A percentile compares a stretch with the other conserved stretches of the same genome.
These are phyloP conservation scores for Catharanthus roseus DNA, from an alignment of 257 asterid species.

Conservation along the genomic window DNA sequence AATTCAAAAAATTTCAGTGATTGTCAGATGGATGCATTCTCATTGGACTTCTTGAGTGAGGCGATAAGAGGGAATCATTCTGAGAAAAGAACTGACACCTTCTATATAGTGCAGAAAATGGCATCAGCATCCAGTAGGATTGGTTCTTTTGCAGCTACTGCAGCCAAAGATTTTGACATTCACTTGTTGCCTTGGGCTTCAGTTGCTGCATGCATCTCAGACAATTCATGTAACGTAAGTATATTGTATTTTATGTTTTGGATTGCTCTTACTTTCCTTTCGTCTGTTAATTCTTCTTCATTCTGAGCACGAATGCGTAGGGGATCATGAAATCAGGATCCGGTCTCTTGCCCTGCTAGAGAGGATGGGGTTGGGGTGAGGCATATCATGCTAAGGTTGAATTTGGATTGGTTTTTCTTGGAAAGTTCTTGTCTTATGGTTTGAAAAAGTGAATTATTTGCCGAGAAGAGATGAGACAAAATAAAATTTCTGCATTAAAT, in stretches of 20 bases:
- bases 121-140: conserved; percentile 80
- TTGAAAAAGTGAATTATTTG: no score
- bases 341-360: conserved; percentile 1
- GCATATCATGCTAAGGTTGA: not conserved
- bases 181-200: conserved; percentile 97
- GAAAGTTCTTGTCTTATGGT: no score
- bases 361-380: no score
- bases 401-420: no score
- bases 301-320: not conserved
- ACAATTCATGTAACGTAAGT: conserved; percentile 54
- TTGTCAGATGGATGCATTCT: conserved; percentile 55
- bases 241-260: conserved; percentile 22
- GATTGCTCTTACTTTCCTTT: conserved; percentile 18
- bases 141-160: conserved; percentile 77
- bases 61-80: conserved; percentile 48
- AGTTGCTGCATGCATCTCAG: conserved; percentile 86
- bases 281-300: conserved; percentile 1
- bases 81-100: conserved; percentile 49
- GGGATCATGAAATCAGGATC: not conserved
- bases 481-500: no score
- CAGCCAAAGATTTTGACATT: conserved; percentile 82
- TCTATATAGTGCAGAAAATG: conserved; percentile 76
- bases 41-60: conserved; percentile 77
- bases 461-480: no score
- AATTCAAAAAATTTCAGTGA: conserved; percentile 39